Conservation (phyloP, 2,329 filamentous ascomycete genomes). For the Reticulascus tulasneorum region DNA sequence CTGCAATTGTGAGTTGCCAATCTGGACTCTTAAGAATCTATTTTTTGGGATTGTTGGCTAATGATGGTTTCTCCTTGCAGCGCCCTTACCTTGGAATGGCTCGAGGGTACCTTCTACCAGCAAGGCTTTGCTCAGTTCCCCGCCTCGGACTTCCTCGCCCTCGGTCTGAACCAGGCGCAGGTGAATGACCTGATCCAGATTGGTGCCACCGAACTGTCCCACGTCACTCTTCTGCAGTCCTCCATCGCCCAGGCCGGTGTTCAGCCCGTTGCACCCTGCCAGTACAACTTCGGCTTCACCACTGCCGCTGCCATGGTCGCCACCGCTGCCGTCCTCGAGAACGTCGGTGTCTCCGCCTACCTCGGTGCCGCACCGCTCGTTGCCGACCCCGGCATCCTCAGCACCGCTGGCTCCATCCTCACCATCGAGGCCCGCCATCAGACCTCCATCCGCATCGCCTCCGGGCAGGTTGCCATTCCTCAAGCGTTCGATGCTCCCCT, state of each 20-base stretch:
- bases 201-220: constrained; percentile 27
- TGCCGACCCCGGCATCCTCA: constrained; percentile 54
- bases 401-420: constrained; percentile 65
- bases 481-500: constrained; percentile 69
- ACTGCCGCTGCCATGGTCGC: constrained; percentile 64
- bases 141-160: constrained; percentile 58
- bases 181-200: constrained; percentile 38
- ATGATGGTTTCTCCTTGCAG: too few relatives aligned
- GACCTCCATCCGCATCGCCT: constrained; percentile 63
- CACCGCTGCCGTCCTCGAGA: constrained; percentile 67
- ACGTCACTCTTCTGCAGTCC: constrained; percentile 56
- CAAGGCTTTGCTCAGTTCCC: constrained; percentile 66
- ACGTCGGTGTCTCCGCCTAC: constrained; percentile 69
- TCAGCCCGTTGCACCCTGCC: constrained; percentile 64
- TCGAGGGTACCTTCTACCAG: constrained; percentile 70
- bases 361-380: constrained; percentile 67
- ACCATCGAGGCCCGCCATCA: constrained; percentile 72
- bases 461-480: constrained; percentile 56
- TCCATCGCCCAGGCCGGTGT: constrained; percentile 59
- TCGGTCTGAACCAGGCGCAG: constrained; percentile 52
- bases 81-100: constrained; percentile 69
- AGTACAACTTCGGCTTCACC: constrained; percentile 68
- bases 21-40: too few relatives aligned
- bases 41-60: too few relatives aligned
- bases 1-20: constrained; percentile 51